Percentiles rank a stretch among this genome's conserved stretches.
Conservation (phyloP, 75 land plant genomes). For the Selaginella moellendorffii region DNA sequence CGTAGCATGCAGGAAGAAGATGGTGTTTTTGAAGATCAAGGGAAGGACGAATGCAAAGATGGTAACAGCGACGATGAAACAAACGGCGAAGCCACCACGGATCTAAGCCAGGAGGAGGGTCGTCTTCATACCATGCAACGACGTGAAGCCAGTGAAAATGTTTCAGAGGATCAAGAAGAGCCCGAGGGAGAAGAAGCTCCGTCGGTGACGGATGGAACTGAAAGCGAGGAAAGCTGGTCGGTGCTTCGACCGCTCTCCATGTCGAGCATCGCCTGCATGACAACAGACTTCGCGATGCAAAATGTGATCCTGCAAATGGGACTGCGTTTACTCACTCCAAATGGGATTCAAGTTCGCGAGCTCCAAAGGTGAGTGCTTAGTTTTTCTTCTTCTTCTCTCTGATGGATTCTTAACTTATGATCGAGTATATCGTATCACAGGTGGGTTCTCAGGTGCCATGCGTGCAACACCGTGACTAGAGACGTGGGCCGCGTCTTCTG, state of each 20-base stretch:
- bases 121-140: too few species aligned
- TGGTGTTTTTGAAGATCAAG: not conserved
- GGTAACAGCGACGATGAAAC: too few species aligned
- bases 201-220: conserved; percentile 14
- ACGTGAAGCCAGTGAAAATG: not conserved
- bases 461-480: conserved; percentile 60
- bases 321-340: conserved; percentile 59
- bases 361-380: conserved; percentile 46
- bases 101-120: too few species aligned
- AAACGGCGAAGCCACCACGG: too few species aligned
- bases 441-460: conserved; percentile 90
- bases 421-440: conserved; percentile 23
- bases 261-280: conserved; percentile 81
- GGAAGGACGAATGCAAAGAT: too few species aligned
- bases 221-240: conserved; percentile 67
- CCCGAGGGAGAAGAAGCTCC: conserved; percentile 3
- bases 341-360: conserved; percentile 77
- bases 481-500: conserved; percentile 86
- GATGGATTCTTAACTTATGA: not conserved
- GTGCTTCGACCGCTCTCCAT: conserved; percentile 45
- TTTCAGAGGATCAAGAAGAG: not conserved
- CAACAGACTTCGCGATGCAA: conserved; percentile 96
- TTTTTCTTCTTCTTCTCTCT: not conserved
- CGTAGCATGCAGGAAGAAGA: not conserved
- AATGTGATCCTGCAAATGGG: conserved; percentile 96